Conservation (phyloP, 345 rosid genomes). For the Schrenkiella parvula region DNA sequence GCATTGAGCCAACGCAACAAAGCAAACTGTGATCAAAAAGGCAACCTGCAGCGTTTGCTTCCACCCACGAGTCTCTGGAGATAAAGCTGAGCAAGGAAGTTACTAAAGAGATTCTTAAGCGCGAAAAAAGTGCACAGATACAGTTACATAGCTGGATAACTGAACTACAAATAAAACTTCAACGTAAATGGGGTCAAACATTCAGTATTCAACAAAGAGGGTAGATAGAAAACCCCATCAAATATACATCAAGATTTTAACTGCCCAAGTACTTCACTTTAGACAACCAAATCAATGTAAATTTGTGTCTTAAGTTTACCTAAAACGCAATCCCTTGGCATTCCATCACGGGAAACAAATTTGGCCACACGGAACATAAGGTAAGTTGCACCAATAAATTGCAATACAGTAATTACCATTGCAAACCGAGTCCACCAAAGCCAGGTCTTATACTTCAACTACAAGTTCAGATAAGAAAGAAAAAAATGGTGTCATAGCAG, state of each 20-base stretch:
- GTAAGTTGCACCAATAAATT: conserved; percentile 57
- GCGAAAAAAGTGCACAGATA: conserved; percentile 1
- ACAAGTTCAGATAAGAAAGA: conserved; percentile 9
- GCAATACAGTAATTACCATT: conserved; percentile 54
- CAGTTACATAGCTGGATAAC: background rate
- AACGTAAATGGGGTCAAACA: background rate
- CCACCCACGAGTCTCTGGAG: conserved; percentile 45
- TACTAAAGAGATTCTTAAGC: conserved; percentile 1
- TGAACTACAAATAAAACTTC: background rate
- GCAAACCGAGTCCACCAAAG: conserved; percentile 76
- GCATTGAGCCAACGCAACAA: conserved; percentile 61
- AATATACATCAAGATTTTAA: background rate
- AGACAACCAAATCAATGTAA: background rate
- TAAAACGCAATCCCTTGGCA: conserved; percentile 45
- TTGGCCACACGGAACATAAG: conserved; percentile 47
- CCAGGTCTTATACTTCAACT: conserved; percentile 81
- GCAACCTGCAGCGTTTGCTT: conserved; percentile 43
- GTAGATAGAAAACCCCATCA: background rate
- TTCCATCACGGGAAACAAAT: conserved; percentile 44
- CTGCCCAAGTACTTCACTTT: background rate
- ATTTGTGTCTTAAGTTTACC: conserved; percentile 42
- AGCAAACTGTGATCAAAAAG: conserved; percentile 47
- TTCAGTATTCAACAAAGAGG: background rate
- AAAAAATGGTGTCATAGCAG: background rate
- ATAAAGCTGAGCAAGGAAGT: conserved; percentile 40